These are phyloP conservation scores for Colletotrichum aenigma DNA, from an alignment of 2,329 filamentous ascomycete species.

Conservation along the genomic window DNA sequence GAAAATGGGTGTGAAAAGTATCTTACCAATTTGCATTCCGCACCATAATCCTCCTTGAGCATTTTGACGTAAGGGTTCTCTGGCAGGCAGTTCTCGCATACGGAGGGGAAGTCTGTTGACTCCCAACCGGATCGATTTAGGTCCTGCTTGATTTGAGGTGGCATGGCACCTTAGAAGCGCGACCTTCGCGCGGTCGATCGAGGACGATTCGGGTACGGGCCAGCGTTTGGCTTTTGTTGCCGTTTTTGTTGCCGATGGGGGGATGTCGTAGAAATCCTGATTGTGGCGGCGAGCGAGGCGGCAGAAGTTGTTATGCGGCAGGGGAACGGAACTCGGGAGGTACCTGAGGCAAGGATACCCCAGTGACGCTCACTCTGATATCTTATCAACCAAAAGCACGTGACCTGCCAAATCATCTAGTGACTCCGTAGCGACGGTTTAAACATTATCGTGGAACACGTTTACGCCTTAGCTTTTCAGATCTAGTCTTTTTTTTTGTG, in stretches of 20 bases:
- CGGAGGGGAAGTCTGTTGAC: slow-evolving; percentile 86
- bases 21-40: slow-evolving; percentile 73
- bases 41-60: slow-evolving; percentile 96
- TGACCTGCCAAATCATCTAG: neutral
- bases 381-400: neutral
- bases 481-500: neutral
- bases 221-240: neutral
- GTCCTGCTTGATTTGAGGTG: slow-evolving; percentile 94
- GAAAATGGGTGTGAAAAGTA: neutral
- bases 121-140: slow-evolving; percentile 97
- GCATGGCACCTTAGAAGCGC: slow-evolving; percentile 57
- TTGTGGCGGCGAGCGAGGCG: neutral
- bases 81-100: slow-evolving; percentile 91
- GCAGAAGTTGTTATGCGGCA: neutral
- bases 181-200: neutral
- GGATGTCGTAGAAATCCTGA: neutral
- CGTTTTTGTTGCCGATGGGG: neutral
- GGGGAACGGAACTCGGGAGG: neutral
- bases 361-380: neutral
- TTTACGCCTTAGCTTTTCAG: neutral
- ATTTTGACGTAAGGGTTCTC: slow-evolving; percentile 99
- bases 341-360: neutral
- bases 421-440: neutral
- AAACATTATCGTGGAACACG: neutral
- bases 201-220: neutral